These are phyloP conservation scores for Nadsonia commutata DNA, from an alignment of 1,139 yeast species.

Conservation along the genomic window DNA sequence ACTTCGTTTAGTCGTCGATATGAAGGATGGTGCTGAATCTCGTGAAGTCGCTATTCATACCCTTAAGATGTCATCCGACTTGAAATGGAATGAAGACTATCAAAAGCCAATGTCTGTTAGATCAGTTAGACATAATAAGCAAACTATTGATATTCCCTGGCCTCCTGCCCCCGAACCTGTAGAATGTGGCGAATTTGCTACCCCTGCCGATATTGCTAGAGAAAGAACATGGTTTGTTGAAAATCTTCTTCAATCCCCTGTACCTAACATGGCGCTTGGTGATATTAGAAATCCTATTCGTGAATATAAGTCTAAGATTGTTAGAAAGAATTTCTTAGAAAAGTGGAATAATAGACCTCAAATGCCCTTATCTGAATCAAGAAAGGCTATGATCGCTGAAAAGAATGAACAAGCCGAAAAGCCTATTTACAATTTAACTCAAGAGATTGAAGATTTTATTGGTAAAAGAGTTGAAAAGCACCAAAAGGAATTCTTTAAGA, in stretches of 20 bases:
- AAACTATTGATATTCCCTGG: constrained; percentile 72
- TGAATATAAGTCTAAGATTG: constrained; percentile 37
- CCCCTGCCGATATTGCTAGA: constrained; percentile 44
- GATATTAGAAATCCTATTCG: constrained; percentile 66
- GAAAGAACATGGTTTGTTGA: constrained; percentile 67
- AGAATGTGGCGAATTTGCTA: constrained; percentile 35
- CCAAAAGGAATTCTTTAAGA: neutral
- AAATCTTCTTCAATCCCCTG: constrained; percentile 48
- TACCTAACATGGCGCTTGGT: constrained; percentile 50
- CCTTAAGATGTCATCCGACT: constrained; percentile 29
- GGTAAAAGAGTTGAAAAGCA: constrained; percentile 35
- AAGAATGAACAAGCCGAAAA: constrained; percentile 34
- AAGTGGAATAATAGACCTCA: constrained; percentile 48
- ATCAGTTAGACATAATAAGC: constrained; percentile 51
- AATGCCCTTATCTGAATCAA: constrained; percentile 45
- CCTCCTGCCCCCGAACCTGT: constrained; percentile 55
- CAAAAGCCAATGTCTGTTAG: constrained; percentile 66
- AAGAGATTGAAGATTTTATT: constrained; percentile 54
- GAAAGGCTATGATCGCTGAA: constrained; percentile 34
- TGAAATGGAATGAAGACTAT: constrained; percentile 50
- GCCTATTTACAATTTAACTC: constrained; percentile 38
- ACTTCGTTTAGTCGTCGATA: constrained; percentile 65
- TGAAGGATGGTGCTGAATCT: constrained; percentile 44
- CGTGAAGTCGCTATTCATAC: constrained; percentile 66
- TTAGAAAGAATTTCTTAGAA: constrained; percentile 42